Evolutionary conservation across 192 early-diverging fungal genomes (phyloP).

Genomic region (Linnemannia hyalina): DNA sequence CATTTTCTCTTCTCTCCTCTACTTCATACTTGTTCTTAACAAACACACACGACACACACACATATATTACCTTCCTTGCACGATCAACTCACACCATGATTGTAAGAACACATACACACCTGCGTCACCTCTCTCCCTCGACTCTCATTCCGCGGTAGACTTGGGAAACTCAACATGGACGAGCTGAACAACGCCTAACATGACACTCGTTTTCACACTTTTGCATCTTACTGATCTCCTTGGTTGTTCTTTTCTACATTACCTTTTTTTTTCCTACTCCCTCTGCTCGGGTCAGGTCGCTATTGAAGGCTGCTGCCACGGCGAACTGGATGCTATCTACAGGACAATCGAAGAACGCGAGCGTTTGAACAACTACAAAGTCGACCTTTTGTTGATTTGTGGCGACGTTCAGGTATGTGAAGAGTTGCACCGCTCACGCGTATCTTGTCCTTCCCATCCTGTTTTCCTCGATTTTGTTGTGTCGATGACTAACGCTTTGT

Average conservation of each 20-base stretch:
- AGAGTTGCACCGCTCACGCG: not conserved
- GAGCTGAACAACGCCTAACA: not conserved
- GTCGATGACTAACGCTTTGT: not conserved
- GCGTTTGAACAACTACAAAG: constrained; percentile 66
- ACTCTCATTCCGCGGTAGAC: not conserved
- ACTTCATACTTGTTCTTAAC: too few relatives aligned
- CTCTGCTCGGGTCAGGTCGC: constrained; percentile 69
- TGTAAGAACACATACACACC: not conserved
- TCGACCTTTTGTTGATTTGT: constrained; percentile 96
- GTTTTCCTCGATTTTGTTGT: not conserved
- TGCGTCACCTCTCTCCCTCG: not conserved
- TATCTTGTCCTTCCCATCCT: not conserved
- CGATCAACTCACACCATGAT: not conserved
- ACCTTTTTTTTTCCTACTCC: not conserved
- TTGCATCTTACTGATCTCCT: not conserved
- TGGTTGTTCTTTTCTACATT: not conserved
- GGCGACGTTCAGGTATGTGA: constrained; percentile 93
- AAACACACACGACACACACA: not conserved
- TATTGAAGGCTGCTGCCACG: constrained; percentile 97
- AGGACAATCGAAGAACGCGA: constrained; percentile 74
- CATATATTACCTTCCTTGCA: not conserved
- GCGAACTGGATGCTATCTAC: constrained; percentile 94
- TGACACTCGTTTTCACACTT: not conserved
- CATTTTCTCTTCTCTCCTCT: too few relatives aligned
- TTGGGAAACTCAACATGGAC: not conserved